Evolutionary conservation across 192 early-diverging fungal species (phyloP).

Genomic region (Chytriomyces sp.): DNA sequence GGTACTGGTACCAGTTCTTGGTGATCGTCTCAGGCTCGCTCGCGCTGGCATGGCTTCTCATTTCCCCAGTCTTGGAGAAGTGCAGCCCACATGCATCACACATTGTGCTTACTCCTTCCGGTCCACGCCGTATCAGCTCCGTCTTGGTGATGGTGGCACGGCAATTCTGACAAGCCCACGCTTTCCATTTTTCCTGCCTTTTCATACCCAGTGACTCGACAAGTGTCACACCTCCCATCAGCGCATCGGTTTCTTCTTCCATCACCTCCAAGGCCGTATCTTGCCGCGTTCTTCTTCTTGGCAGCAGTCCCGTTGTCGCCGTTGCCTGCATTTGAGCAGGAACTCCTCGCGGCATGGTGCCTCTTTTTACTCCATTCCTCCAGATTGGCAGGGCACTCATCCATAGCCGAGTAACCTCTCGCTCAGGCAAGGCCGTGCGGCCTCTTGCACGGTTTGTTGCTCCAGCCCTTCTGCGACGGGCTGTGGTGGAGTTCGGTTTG

Average conservation of each 20-base stretch:
- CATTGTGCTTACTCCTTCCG: conserved; percentile 37
- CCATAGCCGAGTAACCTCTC: conserved; percentile 46
- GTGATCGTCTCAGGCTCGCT: background rate
- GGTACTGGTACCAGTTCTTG: conserved; percentile 20
- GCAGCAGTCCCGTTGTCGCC: conserved; percentile 31
- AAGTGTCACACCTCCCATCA: background rate
- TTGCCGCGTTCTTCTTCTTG: conserved; percentile 60
- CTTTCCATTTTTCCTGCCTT: conserved; percentile 82
- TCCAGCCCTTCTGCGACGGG: background rate
- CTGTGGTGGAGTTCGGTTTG: background rate
- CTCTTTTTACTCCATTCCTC: background rate
- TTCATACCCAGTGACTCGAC: conserved; percentile 56
- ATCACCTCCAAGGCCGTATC: conserved; percentile 35
- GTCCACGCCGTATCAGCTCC: conserved; percentile 35
- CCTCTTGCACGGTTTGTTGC: conserved; percentile 12
- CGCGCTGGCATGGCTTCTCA: conserved; percentile 25
- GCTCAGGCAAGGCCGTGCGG: background rate
- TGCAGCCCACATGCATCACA: conserved; percentile 48
- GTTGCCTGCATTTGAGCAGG: background rate
- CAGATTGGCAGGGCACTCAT: conserved; percentile 68
- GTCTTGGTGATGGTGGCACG: conserved; percentile 26
- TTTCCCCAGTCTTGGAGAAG: background rate
- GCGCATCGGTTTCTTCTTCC: background rate
- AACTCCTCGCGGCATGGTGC: conserved; percentile 1
- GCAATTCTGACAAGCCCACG: conserved; percentile 49